Conservation (phyloP, 345 rosid genomes). For the Murraya koenigii region DNA sequence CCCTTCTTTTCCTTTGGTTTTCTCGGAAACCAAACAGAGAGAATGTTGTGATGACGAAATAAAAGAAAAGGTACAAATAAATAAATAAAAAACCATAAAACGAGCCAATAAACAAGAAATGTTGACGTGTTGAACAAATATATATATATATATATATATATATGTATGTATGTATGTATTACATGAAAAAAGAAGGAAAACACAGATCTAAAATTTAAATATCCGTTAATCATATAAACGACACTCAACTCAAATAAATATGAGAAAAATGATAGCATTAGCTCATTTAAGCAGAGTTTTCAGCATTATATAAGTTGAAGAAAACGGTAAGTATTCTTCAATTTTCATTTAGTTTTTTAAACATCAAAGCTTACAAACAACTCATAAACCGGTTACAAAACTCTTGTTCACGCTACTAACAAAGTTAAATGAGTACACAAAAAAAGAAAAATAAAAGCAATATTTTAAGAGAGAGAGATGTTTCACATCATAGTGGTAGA, state of each 20-base stretch:
- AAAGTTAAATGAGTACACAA: not conserved
- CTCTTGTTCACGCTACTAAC: not conserved
- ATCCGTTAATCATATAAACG: not conserved
- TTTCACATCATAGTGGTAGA: conserved; percentile 53
- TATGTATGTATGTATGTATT: no score
- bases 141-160: no score
- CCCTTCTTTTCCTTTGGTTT: not conserved
- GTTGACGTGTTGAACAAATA: not conserved
- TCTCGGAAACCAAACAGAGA: not conserved
- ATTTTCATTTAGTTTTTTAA: not conserved
- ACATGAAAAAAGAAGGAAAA: not conserved
- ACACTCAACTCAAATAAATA: not conserved
- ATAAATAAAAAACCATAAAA: not conserved
- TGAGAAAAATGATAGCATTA: not conserved
- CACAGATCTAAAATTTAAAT: not conserved
- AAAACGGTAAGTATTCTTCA: not conserved
- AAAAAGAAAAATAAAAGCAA: not conserved
- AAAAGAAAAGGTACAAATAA: not conserved
- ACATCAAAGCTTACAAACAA: not conserved
- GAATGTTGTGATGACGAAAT: not conserved
- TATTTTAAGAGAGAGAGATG: not conserved
- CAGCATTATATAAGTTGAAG: not conserved
- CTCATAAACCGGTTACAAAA: not conserved
- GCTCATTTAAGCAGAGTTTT: not conserved
- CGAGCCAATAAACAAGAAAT: not conserved